A percentile compares a stretch with the other conserved stretches of the same genome.
Conservation (phyloP, 2,329 filamentous ascomycete species). For the Nothomitra cinnamomea region DNA sequence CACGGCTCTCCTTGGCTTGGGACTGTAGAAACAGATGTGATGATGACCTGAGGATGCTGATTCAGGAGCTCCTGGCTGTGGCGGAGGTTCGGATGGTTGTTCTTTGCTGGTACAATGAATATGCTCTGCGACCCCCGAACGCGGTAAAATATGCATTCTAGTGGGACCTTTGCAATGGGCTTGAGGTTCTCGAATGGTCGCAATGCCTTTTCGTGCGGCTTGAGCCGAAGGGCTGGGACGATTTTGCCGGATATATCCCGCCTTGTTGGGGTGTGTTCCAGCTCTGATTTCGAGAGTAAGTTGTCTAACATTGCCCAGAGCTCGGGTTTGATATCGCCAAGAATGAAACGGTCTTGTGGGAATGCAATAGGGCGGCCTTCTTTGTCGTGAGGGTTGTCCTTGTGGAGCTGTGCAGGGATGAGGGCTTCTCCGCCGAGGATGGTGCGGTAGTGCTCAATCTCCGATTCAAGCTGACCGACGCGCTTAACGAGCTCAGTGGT, state of each 20-base stretch:
- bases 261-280: neutral
- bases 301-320: constrained; percentile 32
- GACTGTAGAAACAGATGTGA: too few relatives aligned
- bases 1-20: too few relatives aligned
- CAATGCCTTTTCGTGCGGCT: neutral
- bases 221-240: neutral
- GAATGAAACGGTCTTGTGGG: constrained; percentile 38
- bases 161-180: neutral
- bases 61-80: neutral
- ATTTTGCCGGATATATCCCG: neutral
- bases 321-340: constrained; percentile 30
- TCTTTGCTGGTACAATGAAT: neutral
- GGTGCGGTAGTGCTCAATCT: constrained; percentile 34
- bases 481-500: constrained; percentile 36
- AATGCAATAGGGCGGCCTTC: constrained; percentile 30
- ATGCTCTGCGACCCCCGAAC: neutral
- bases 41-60: too few relatives aligned
- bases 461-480: constrained; percentile 39
- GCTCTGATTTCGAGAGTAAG: constrained; percentile 8
- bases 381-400: constrained; percentile 21
- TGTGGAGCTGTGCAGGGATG: constrained; percentile 20
- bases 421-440: constrained; percentile 32
- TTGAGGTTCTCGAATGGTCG: neutral
- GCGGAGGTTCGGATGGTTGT: neutral
- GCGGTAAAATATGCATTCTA: neutral